Evolutionary conservation across 2,329 filamentous ascomycete genomes (phyloP).

Genomic region (Clarireedia paspali): DNA sequence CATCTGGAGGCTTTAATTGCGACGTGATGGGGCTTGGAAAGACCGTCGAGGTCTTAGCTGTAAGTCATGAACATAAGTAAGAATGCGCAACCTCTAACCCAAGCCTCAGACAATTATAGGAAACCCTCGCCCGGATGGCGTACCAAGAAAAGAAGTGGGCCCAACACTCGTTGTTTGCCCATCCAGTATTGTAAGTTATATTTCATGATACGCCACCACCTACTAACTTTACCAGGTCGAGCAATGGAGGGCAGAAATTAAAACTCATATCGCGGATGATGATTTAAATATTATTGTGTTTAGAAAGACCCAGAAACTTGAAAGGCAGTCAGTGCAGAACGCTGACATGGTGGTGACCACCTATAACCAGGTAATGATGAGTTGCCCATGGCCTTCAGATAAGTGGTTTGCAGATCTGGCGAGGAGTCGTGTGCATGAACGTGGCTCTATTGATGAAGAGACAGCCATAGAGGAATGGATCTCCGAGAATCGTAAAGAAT

Average conservation of each 20-base stretch:
- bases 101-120: neutral
- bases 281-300: neutral
- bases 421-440: neutral
- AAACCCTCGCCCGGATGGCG: neutral
- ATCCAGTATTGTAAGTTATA: neutral
- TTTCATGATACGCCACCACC: neutral
- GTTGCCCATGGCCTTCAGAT: neutral
- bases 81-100: neutral
- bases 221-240: neutral
- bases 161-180: neutral
- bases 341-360: neutral
- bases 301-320: neutral
- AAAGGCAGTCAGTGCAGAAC: neutral
- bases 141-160: neutral
- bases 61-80: neutral
- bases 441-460: neutral
- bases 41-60: neutral
- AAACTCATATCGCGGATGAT: neutral
- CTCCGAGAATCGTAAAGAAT: neutral
- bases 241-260: neutral
- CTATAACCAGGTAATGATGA: neutral
- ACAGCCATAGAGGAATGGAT: neutral
- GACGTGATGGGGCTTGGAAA: conserved; percentile 2
- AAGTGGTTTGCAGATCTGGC: neutral
- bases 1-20: neutral